Evolutionary conservation across 2,329 filamentous ascomycete genomes (phyloP), one percentile per base, ranked within the genome.

Genomic region (Hypoxylon sp.): DNA sequence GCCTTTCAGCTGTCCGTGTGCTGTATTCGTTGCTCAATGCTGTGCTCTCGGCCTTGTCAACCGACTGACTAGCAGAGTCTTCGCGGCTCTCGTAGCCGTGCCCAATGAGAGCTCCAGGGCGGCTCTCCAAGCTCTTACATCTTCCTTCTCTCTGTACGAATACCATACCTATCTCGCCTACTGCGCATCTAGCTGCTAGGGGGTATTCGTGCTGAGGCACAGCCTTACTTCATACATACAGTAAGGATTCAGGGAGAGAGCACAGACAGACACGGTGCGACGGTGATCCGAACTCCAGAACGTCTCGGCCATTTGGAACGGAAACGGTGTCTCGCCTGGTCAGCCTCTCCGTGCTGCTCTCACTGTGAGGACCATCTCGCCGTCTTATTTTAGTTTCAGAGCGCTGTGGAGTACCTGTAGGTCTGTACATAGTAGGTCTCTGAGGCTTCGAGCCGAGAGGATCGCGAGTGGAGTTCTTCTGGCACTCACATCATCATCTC

Each of bases 181-280:
- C n/a, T n/a, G n/a, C n/a, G n/a, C n/a, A n/a, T n/a, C n/a, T n/a
- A 49, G 18, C 15, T 21, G 5, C 47, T 48, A 41, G 49, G 48
- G 43, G 55, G 38, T 45, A 23, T 5, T 31, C 48, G 20, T 7
- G 20, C 23, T 46, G 9, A 18, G 10, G 29, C 42, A 35, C 42
- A 18, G 26, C 10, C 43, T 13, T 15, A n/a, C n/a, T n/a, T n/a
- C n/a, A n/a, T n/a, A n/a, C n/a, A 43, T 51, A 57, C 41, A 58
- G 54, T 52, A 55, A 29, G 45, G 20, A 24, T 26, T 45, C 27
- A 46, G 24, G 33, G 15, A 48, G 21, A 20, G 18, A 26, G 26
- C 26, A 45, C 35, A 42, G 23, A 51, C 45, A 58, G 58, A 56
- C 54, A 61, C 58, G 48, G 58, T 63, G 58, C 15, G 58, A 54